Percentiles rank a stretch among this genome's conserved stretches.
These are phyloP conservation scores for Penicillium bialowiezense DNA, from an alignment of 495 filamentous ascomycete genomes.

Conservation along the genomic window DNA sequence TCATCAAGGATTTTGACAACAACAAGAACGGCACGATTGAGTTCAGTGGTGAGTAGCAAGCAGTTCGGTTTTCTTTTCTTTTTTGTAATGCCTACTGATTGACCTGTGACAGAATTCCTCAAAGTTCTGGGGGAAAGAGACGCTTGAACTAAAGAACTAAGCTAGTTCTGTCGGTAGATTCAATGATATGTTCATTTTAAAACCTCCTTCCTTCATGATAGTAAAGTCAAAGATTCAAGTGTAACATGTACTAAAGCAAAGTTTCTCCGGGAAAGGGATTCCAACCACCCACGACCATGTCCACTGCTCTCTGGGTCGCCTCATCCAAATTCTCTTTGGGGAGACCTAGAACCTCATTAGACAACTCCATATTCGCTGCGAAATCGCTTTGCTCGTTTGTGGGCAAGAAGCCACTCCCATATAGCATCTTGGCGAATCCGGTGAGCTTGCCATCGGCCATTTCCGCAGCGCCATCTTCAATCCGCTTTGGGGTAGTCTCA, in stretches of 20 bases:
- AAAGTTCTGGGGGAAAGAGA: not conserved
- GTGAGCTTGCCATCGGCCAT: constrained; percentile 38
- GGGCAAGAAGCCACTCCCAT: constrained; percentile 46
- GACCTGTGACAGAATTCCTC: not conserved
- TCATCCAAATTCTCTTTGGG: constrained; percentile 60
- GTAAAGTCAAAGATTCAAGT: too few species aligned
- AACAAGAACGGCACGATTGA: not conserved
- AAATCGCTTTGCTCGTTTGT: constrained; percentile 40
- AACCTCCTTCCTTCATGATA: too few species aligned
- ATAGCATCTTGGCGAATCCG: constrained; percentile 37
- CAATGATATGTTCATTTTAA: too few species aligned
- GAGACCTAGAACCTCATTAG: constrained; percentile 52
- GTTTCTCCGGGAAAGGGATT: constrained; percentile 6
- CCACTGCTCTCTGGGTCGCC: constrained; percentile 16
- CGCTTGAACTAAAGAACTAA: not conserved
- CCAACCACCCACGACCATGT: constrained; percentile 19
- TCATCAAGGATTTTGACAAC: not conserved
- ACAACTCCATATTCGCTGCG: constrained; percentile 29
- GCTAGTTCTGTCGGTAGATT: too few species aligned
- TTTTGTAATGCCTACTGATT: not conserved
- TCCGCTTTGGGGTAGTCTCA: constrained; percentile 41
- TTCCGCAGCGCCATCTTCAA: constrained; percentile 35
- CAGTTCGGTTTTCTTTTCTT: not conserved
- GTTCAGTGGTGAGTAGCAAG: not conserved
- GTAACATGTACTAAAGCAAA: too few species aligned